A percentile compares a stretch with the other conserved stretches of the same genome.
These are phyloP conservation scores for Fusarium nematophilum DNA, from an alignment of 2,329 filamentous ascomycete genomes.

Conservation along the genomic window DNA sequence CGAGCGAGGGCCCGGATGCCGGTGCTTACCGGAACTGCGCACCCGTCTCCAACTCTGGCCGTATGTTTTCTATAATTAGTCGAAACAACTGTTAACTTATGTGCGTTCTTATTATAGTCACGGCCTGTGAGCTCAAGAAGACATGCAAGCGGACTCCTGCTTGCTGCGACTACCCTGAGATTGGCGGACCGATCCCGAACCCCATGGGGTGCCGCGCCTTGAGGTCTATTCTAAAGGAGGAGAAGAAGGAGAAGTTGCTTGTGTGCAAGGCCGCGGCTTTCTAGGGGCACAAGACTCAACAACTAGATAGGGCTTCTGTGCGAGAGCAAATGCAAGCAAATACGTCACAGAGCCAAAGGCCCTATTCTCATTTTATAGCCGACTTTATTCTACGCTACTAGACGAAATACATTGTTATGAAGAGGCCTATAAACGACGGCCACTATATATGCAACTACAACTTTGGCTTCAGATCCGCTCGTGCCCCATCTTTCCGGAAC, in stretches of 20 bases:
- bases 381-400: too few relatives aligned
- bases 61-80: neutral
- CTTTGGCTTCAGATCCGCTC: slow-evolving; percentile 20
- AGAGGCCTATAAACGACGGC: too few relatives aligned
- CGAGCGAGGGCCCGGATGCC: neutral
- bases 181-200: neutral
- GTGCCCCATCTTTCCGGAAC: slow-evolving; percentile 28
- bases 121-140: neutral
- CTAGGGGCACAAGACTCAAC: too few relatives aligned
- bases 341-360: too few relatives aligned
- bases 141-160: neutral
- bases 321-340: too few relatives aligned
- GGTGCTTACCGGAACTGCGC: neutral
- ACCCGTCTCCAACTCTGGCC: neutral
- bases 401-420: neutral
- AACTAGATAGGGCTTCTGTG: too few relatives aligned
- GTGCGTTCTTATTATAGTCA: neutral
- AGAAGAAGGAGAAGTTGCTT: neutral
- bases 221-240: neutral
- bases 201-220: neutral
- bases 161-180: neutral
- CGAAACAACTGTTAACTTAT: neutral
- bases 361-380: too few relatives aligned
- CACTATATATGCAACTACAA: slow-evolving; percentile 8
- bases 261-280: slow-evolving; percentile 21